Percentiles rank a stretch among this genome's conserved stretches.
These are phyloP conservation scores for Kokia cookei DNA, from an alignment of 441 rosid genomes.

Conservation along the genomic window DNA sequence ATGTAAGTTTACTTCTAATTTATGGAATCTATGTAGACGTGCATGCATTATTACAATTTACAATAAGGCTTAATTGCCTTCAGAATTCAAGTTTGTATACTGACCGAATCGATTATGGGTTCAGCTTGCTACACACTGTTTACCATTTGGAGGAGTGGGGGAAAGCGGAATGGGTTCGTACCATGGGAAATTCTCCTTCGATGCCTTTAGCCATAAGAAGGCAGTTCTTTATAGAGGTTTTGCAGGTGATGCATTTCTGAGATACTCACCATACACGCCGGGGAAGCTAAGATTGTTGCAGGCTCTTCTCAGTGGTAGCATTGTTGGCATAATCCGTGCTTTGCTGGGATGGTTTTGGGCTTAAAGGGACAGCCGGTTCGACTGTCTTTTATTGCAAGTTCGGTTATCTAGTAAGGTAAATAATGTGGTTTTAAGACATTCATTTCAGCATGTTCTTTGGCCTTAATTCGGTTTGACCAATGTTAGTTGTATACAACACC, in stretches of 20 bases:
- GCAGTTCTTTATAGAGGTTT: constrained; percentile 55
- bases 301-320: constrained; percentile 35
- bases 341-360: constrained; percentile 18
- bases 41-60: constrained; percentile 1
- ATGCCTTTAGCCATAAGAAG: constrained; percentile 71
- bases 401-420: too few relatives aligned
- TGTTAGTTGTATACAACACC: too few relatives aligned
- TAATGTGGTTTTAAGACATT: too few relatives aligned
- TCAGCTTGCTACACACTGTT: constrained; percentile 45
- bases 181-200: constrained; percentile 79
- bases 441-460: too few relatives aligned
- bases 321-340: constrained; percentile 29
- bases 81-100: too few relatives aligned
- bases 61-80: too few relatives aligned
- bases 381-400: not conserved
- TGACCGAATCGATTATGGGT: too few relatives aligned
- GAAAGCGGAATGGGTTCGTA: constrained; percentile 80
- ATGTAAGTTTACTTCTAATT: constrained; percentile 22
- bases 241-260: constrained; percentile 34
- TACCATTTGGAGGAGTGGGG: constrained; percentile 85
- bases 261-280: constrained; percentile 63
- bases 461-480: too few relatives aligned
- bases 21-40: constrained; percentile 6
- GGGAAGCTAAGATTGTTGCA: constrained; percentile 37
- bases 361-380: not conserved